phyloP scores from a whole-genome alignment of 108 stramenopile species.

The Discostella stelligeroides region DNA sequence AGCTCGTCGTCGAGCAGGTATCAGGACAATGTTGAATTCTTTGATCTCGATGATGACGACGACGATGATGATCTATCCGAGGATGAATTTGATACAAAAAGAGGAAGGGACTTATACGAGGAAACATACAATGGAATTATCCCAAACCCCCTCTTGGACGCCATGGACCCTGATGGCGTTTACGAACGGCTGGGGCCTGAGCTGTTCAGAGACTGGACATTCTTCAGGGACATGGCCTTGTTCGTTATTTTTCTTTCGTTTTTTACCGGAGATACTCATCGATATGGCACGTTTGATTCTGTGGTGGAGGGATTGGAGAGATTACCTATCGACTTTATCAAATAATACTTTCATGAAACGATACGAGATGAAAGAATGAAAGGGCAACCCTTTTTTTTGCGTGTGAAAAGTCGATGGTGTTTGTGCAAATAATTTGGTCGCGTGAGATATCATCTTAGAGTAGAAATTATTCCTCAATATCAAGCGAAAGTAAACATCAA shows the following conservation, averaged over 20 bases:
- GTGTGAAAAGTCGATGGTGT: neutral
- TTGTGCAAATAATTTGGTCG: neutral
- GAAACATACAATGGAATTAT: conserved; percentile 42
- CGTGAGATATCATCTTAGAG: neutral
- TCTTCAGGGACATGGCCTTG: conserved; percentile 43
- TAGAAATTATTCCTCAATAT: neutral
- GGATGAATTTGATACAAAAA: conserved; percentile 13
- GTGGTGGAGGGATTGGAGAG: conserved; percentile 41
- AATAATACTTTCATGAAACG: neutral
- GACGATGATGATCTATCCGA: conserved; percentile 29
- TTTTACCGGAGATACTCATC: conserved; percentile 43
- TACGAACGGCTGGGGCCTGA: conserved; percentile 51
- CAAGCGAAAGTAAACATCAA: too few species aligned
- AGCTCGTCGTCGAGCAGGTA: conserved; percentile 17
- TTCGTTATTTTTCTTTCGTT: conserved; percentile 36
- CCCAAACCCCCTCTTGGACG: conserved; percentile 49
- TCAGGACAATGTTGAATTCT: conserved; percentile 48
- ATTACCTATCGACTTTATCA: conserved; percentile 33
- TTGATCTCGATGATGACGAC: conserved; percentile 44
- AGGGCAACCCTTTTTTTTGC: too few species aligned
- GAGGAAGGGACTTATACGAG: neutral
- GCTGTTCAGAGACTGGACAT: conserved; percentile 48
- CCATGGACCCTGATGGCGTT: conserved; percentile 52
- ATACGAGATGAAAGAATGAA: too few species aligned
- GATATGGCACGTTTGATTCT: conserved; percentile 49